These are phyloP conservation scores for Aspergillus nidulans DNA, from an alignment of 495 filamentous ascomycete genomes.

Conservation along the genomic window DNA sequence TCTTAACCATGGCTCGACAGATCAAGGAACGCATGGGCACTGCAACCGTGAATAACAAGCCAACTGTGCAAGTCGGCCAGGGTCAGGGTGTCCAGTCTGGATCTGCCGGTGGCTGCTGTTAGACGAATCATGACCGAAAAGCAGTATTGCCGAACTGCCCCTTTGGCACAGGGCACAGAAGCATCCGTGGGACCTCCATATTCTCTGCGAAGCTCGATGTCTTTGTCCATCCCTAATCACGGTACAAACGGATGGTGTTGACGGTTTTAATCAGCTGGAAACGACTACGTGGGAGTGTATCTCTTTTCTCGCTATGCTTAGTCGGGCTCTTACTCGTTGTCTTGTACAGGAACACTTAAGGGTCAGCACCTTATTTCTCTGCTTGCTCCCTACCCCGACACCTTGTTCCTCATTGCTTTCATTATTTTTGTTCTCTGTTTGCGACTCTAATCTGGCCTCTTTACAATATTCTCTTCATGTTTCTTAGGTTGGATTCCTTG, in stretches of 20 bases:
- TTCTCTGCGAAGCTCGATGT: conserved; percentile 3
- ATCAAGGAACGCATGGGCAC: conserved; percentile 99
- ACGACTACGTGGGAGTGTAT: conserved; percentile 20
- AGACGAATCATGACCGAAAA: conserved; percentile 37
- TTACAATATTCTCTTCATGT: conserved; percentile 28
- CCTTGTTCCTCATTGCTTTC: conserved; percentile 26
- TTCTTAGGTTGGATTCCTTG: conserved; percentile 40
- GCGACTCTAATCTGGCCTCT: conserved; percentile 21
- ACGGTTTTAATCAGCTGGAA: conserved; percentile 17
- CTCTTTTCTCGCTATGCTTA: conserved; percentile 32
- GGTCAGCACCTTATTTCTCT: conserved; percentile 5
- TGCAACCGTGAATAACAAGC: conserved; percentile 96
- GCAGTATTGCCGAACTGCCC: conserved; percentile 25
- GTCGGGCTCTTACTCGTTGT: conserved; percentile 32
- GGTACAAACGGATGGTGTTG: conserved; percentile 4
- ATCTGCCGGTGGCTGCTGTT: conserved; percentile 91
- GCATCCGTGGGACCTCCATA: not conserved
- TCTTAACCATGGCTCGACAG: conserved; percentile 99
- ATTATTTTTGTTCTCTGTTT: conserved; percentile 21
- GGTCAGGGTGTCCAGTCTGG: conserved; percentile 93
- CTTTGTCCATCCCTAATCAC: conserved; percentile 6
- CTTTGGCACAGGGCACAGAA: conserved; percentile 21
- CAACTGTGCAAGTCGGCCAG: conserved; percentile 88
- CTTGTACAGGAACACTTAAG: conserved; percentile 17
- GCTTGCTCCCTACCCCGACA: conserved; percentile 19